Percentiles rank a stretch among this genome's conserved stretches.
These are phyloP conservation scores for Acanthamoeba healyi DNA, from an alignment of 208 protist species.

Conservation along the genomic window DNA sequence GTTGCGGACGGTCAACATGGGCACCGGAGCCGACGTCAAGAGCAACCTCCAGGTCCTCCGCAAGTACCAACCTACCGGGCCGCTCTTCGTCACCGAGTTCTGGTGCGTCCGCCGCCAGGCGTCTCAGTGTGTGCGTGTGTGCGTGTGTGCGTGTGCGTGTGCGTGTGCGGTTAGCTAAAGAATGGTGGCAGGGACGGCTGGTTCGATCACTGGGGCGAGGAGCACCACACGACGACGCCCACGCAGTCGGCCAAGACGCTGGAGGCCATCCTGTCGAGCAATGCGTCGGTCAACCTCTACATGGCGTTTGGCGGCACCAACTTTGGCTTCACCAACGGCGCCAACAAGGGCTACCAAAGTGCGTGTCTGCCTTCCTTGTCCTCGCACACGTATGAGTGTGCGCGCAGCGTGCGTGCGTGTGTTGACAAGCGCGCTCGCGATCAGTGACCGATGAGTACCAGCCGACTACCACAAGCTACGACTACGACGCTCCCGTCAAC, in stretches of 20 bases:
- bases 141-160: too few relatives aligned
- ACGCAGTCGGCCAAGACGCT: background rate
- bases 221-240: conserved; percentile 47
- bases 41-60: background rate
- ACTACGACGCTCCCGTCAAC: conserved; percentile 64
- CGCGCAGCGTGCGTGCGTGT: too few relatives aligned
- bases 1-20: conserved; percentile 25
- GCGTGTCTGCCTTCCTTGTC: background rate
- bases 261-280: conserved; percentile 1
- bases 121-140: too few relatives aligned
- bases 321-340: conserved; percentile 62
- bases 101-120: background rate
- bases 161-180: too few relatives aligned
- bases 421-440: background rate
- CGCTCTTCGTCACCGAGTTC: conserved; percentile 62
- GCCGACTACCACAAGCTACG: conserved; percentile 6
- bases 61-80: conserved; percentile 11
- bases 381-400: background rate
- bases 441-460: background rate
- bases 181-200: conserved; percentile 56
- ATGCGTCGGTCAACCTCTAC: conserved; percentile 57
- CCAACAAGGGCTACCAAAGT: background rate
- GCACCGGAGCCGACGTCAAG: background rate
- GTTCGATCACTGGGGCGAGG: conserved; percentile 48
- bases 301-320: conserved; percentile 64